phyloP scores from a whole-genome alignment of 495 filamentous ascomycete genomes.

The Penicillium riverlandense region DNA sequence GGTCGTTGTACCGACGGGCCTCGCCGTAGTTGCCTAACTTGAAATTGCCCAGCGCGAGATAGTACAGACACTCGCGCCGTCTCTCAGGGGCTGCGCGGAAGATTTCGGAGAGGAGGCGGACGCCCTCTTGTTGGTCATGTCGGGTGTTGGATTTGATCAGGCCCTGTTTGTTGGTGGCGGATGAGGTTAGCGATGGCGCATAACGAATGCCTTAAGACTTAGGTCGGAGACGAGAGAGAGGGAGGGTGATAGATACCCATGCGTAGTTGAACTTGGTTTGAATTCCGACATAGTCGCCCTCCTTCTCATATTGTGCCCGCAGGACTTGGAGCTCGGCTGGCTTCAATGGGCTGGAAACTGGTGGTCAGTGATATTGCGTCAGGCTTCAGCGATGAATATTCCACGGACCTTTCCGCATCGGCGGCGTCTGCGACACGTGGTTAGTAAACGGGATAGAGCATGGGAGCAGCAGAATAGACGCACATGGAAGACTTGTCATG shows the following conservation, averaged over 20 bases:
- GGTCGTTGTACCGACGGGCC: conserved; percentile 87
- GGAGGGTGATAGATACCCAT: conserved; percentile 56
- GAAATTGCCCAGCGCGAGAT: conserved; percentile 93
- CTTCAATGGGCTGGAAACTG: conserved; percentile 63
- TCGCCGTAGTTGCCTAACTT: conserved; percentile 97
- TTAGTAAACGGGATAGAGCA: conserved; percentile 11
- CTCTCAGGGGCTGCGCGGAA: conserved; percentile 88
- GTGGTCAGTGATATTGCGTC: conserved; percentile 6
- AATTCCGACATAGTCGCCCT: conserved; percentile 90
- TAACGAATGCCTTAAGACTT: too few relatives aligned
- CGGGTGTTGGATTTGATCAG: conserved; percentile 86
- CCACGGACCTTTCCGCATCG: conserved; percentile 81
- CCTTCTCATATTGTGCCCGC: conserved; percentile 88
- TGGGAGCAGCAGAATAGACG: conserved; percentile 19
- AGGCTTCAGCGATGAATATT: background rate
- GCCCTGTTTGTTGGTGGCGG: conserved; percentile 45
- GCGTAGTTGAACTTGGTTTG: conserved; percentile 99
- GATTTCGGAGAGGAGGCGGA: conserved; percentile 91
- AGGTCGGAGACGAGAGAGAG: background rate
- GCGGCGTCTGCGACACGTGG: conserved; percentile 66
- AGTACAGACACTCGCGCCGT: conserved; percentile 95
- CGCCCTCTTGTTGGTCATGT: conserved; percentile 87
- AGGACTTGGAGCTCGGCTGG: conserved; percentile 85
- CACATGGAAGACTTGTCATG: conserved; percentile 72
- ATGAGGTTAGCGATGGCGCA: too few relatives aligned